These are phyloP conservation scores for Prunella vulgaris DNA, from an alignment of 257 asterid species.

Conservation along the genomic window DNA sequence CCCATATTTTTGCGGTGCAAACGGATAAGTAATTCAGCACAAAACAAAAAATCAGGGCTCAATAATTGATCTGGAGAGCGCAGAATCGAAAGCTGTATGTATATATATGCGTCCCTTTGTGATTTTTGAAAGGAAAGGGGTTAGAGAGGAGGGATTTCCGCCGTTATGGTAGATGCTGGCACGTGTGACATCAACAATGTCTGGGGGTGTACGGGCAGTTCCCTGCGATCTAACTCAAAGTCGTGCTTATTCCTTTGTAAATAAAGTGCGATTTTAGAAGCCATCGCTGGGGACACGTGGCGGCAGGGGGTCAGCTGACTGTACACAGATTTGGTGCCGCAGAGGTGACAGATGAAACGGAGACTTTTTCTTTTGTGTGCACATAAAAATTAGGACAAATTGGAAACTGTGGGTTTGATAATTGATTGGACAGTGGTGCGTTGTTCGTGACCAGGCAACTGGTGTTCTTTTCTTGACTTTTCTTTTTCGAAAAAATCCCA, in stretches of 20 bases:
- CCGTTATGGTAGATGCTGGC: conserved; percentile 44
- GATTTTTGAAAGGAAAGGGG: conserved; percentile 18
- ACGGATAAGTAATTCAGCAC: conserved; percentile 15
- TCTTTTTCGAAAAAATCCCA: conserved; percentile 2
- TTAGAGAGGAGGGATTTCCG: conserved; percentile 50
- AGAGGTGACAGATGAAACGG: background rate
- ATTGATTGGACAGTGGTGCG: background rate
- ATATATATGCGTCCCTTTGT: conserved; percentile 27
- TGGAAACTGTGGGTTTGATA: background rate
- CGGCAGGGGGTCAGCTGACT: background rate
- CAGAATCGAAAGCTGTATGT: background rate
- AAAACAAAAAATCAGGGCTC: conserved; percentile 17
- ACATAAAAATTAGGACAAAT: background rate
- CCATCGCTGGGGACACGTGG: conserved; percentile 21
- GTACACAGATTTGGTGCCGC: conserved; percentile 15
- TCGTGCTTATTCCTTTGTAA: background rate
- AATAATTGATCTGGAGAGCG: conserved; percentile 26
- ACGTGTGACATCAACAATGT: conserved; percentile 52
- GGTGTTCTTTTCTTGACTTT: background rate
- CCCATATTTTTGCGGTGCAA: conserved; percentile 19
- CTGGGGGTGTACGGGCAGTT: conserved; percentile 24
- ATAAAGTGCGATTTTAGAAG: background rate
- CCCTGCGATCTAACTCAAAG: conserved; percentile 20
- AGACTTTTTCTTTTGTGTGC: background rate
- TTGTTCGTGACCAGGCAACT: background rate